Evolutionary conservation across 371 early-diverging fungal genomes (phyloP).

Genomic region (Lichtheimia ornata): DNA sequence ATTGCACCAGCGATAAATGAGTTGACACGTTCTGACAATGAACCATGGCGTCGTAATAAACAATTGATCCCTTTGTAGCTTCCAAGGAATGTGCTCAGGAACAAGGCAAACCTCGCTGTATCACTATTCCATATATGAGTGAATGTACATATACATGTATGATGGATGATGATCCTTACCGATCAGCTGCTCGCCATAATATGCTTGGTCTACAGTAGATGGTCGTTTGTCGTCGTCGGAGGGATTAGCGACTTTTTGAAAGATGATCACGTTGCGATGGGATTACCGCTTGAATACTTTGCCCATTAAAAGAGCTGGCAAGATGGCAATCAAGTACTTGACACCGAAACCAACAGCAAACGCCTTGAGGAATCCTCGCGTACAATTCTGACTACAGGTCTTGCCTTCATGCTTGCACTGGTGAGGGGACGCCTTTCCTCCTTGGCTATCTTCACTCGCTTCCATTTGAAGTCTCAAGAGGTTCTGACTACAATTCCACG

Average conservation of each 20-base stretch:
- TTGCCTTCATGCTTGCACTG: slow-evolving; percentile 76
- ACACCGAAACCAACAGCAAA: slow-evolving; percentile 70
- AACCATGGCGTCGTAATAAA: slow-evolving; percentile 58
- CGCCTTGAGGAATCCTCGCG: slow-evolving; percentile 73
- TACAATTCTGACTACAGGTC: slow-evolving; percentile 72
- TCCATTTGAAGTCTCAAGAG: slow-evolving; percentile 54
- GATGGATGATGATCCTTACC: slow-evolving; percentile 22
- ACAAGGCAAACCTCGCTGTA: slow-evolving; percentile 78
- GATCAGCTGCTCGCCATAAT: slow-evolving; percentile 60
- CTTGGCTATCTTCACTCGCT: slow-evolving; percentile 26
- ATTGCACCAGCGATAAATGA: slow-evolving; percentile 80
- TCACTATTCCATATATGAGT: slow-evolving; percentile 44
- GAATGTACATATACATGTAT: no score
- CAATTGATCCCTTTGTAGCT: slow-evolving; percentile 81
- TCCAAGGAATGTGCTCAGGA: slow-evolving; percentile 76
- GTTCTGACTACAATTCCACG: slow-evolving; percentile 49
- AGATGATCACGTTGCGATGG: no score
- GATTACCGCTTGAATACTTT: slow-evolving; percentile 62
- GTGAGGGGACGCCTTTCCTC: slow-evolving; percentile 20
- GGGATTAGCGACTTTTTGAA: not conserved
- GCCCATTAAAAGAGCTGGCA: slow-evolving; percentile 70
- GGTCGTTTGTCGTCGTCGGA: not conserved
- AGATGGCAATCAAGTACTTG: slow-evolving; percentile 72
- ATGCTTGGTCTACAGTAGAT: slow-evolving; percentile 44
- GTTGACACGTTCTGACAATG: slow-evolving; percentile 58